Base-by-base conservation (phyloP, 2,329 filamentous ascomycete genomes). In the Claviceps arundinis region DNA sequence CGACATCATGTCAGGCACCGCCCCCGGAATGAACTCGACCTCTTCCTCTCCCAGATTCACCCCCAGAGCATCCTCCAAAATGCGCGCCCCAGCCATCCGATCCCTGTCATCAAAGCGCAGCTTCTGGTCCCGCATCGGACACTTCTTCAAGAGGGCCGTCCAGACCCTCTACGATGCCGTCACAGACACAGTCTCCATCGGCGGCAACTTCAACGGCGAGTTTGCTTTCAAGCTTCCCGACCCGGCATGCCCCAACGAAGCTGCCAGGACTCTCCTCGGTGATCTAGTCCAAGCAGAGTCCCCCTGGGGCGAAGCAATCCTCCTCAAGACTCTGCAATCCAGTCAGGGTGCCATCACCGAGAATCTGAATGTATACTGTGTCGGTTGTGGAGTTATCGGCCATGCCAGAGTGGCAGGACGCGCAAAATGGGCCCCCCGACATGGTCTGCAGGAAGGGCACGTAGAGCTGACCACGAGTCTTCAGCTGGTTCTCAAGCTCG, bases 371-470 rank as follows among this genome's bases (percentile, higher is more conserved):
- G 37, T 52, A 2, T 53, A 52, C 41, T 55, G 51, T 17, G 48
- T 55, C n/a, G 53, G 43, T 14, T 55, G 53, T 19, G 40, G 53
- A 37, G 40, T 49, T 2, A 45, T 45, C 22, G 53, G 50, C n/a
- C 22, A 37, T 19, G 53, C 45, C 17, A 44, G 4, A 26, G 44
- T 55, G 16, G 41, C 53, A 4, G 53, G 53, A 26, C 42, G 40
- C 13, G 53, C 53, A 5, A 48, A 13, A 48, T 55, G 53, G 53
- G 50, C 53, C 3, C 47, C 47, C 7, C 5, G 34, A 11, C 9
- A 17, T 2, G 62, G 61, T 8, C 41, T 65, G 8, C 50, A 59
- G 43, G 57, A 62, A 30, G 60, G 61, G 1, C 50, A 52, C 11
- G 56, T 58, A 7, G 48, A 52, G 38, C 2, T 54, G 37, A 40